Evolutionary conservation across 2,329 filamentous ascomycete species (phyloP), one percentile per base, ranked within the genome.

Genomic region (Beauveria australis): DNA sequence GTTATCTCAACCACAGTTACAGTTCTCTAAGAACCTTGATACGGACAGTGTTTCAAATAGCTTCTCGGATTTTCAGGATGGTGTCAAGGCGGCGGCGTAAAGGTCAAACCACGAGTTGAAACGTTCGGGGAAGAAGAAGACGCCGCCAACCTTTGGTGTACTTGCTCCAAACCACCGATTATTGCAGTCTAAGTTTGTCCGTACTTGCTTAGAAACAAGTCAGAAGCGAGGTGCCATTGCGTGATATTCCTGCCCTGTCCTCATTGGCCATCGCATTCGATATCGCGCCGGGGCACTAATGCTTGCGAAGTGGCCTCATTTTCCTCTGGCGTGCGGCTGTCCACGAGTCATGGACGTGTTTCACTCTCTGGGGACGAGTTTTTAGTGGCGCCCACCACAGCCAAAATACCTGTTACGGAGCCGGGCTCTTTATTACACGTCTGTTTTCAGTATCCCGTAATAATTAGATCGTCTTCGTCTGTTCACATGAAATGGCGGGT

Each of bases 381-480:
- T 59, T 47, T 47, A 59, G 48, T 28, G 57, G 57, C 26, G 26
- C 41, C 26, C 26, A 26, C 40, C 19, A 40, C n/a, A 41, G 46
- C 41, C 41, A 55, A 18, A 19, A 46, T 47, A 28, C 33, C 22
- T 14, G 28, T 46, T 33, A 60, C 10, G 49, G 41, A 54, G 37
- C 43, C 22, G 40, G 57, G 22, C 30, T 53, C 10, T 40, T 49
- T 54, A 54, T 60, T 48, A 48, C 51, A 48, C 10, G 30, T 54
- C 58, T 54, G 16, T 30, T 60, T 60, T 59, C 26, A 53, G 58
- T 49, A 48, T 49, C 43, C 58, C 58, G 49, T 41, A 60, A 48
- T 41, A 54, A 48, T 49, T 49, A 49, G 49, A 54, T 60, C 58
- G 48, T 47, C 56, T 59, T 59, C 58, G 58, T 60, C 51, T 37